Percentiles rank a stretch among this genome's conserved stretches.
Evolutionary conservation across 2,329 filamentous ascomycete genomes (phyloP).

Genomic region (Xylariaceae sp.): DNA sequence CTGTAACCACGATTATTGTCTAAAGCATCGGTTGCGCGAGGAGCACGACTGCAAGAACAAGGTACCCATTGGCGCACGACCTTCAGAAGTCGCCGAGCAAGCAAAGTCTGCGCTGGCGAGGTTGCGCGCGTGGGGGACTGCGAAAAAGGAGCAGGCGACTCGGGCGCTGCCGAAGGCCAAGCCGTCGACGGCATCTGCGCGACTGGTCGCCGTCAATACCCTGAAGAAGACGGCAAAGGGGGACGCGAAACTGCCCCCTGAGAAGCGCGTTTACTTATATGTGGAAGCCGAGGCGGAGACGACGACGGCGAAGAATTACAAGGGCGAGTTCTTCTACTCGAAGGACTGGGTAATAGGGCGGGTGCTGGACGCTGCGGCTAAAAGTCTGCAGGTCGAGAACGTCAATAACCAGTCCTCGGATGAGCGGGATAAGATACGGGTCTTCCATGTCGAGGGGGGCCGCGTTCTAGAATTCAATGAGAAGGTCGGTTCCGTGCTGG

Average conservation of each 20-base stretch:
- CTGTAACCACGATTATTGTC: constrained; percentile 70
- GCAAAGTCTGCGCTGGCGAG: constrained; percentile 70
- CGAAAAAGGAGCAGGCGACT: constrained; percentile 61
- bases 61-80: constrained; percentile 48
- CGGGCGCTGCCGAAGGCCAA: constrained; percentile 58
- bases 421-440: constrained; percentile 73
- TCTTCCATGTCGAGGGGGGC: constrained; percentile 92
- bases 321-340: constrained; percentile 74
- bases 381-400: constrained; percentile 72
- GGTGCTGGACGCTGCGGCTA: constrained; percentile 72
- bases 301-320: constrained; percentile 75
- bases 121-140: constrained; percentile 73
- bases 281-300: constrained; percentile 89
- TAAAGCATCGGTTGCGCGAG: constrained; percentile 69
- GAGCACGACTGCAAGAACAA: constrained; percentile 83
- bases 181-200: constrained; percentile 57
- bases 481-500: constrained; percentile 68
- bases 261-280: constrained; percentile 85
- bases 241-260: constrained; percentile 69
- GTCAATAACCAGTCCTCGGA: constrained; percentile 72
- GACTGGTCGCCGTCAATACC: constrained; percentile 64
- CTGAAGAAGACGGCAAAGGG: constrained; percentile 88
- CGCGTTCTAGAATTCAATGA: constrained; percentile 81
- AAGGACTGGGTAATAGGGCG: constrained; percentile 86
- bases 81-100: constrained; percentile 50